phyloP scores from a whole-genome alignment of 768 basidiomycete genomes.

The Tricholoma matsutake region DNA sequence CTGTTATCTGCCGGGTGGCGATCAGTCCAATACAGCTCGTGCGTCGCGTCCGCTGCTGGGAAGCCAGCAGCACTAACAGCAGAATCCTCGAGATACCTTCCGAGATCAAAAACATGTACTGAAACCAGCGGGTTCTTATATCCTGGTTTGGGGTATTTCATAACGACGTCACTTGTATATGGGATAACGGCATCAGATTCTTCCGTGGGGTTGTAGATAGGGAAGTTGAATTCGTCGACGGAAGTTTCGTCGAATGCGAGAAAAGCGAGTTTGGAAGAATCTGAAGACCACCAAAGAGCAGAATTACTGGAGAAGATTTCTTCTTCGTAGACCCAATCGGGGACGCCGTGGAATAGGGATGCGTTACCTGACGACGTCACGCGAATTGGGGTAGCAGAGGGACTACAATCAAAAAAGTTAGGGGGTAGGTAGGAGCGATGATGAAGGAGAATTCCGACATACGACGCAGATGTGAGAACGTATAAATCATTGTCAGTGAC shows the following conservation, averaged over 20 bases:
- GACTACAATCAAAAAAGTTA: conserved; percentile 21
- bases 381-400: conserved; percentile 52
- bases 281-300: conserved; percentile 92
- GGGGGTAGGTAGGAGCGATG: background rate
- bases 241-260: conserved; percentile 84
- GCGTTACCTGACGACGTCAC: conserved; percentile 80
- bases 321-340: conserved; percentile 98
- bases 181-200: conserved; percentile 70
- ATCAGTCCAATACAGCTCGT: conserved; percentile 65
- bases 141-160: conserved; percentile 87
- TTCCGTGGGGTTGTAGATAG: conserved; percentile 85
- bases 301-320: conserved; percentile 74
- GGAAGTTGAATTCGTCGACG: conserved; percentile 84
- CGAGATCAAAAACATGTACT: conserved; percentile 80
- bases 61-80: conserved; percentile 25
- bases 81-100: conserved; percentile 41
- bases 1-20: conserved; percentile 58
- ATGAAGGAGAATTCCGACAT: conserved; percentile 21
- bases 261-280: conserved; percentile 74
- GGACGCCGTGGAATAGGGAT: conserved; percentile 89
- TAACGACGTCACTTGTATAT: conserved; percentile 70
- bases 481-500: conserved; percentile 90
- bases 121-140: conserved; percentile 85
- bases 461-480: conserved; percentile 67
- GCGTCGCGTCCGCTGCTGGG: conserved; percentile 40